Percentiles rank a stretch among this genome's conserved stretches.
Evolutionary conservation across 305 asterid species (phyloP).

Genomic region (Fraxinus sp.): DNA sequence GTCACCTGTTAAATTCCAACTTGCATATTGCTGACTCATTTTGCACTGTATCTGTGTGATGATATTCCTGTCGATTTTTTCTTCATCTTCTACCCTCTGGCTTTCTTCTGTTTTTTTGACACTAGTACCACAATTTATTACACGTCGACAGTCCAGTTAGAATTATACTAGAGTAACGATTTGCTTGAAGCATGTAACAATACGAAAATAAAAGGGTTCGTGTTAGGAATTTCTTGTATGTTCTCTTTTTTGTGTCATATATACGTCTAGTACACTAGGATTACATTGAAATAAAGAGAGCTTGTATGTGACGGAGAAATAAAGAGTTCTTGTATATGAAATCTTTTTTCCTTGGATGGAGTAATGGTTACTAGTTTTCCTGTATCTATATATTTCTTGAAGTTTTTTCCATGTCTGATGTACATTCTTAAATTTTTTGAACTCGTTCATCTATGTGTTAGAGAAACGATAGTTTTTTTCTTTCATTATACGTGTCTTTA

Average conservation of each 20-base stretch:
- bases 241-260: not conserved
- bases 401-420: not conserved
- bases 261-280: not conserved
- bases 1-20: not conserved
- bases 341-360: not conserved
- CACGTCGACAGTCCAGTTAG: not conserved
- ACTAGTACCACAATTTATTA: not conserved
- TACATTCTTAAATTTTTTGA: not conserved
- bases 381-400: not conserved
- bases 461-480: not conserved
- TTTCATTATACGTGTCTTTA: not conserved
- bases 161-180: not conserved
- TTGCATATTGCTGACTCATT: constrained; percentile 32
- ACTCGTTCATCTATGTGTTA: not conserved
- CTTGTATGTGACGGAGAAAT: not conserved
- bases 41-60: constrained; percentile 24
- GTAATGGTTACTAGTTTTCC: not conserved
- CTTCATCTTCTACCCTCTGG: not conserved
- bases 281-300: not conserved
- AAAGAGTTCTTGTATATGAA: not conserved
- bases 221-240: not conserved
- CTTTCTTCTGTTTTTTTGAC: not conserved
- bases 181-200: not conserved
- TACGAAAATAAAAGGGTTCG: not conserved
- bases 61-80: not conserved